Conservation (phyloP, 2,329 filamentous ascomycete genomes). For the Colletotrichum sp. region DNA sequence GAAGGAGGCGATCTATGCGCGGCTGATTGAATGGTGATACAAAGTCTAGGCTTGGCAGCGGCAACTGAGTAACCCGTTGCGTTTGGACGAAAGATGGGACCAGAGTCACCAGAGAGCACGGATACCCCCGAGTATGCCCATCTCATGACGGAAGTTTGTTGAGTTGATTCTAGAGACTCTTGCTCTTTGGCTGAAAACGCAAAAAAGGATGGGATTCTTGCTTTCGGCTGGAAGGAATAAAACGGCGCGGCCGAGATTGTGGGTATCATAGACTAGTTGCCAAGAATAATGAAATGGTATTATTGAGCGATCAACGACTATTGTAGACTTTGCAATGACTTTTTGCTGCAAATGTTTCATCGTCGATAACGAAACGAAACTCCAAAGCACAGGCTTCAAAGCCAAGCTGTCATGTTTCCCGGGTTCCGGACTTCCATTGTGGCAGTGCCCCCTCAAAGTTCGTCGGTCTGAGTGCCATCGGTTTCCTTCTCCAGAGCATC, state of each 20-base stretch:
- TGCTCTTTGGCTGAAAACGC: neutral
- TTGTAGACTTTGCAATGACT: neutral
- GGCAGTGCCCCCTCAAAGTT: slow-evolving; percentile 9
- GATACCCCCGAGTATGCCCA: neutral
- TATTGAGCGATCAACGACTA: neutral
- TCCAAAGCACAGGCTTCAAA: neutral
- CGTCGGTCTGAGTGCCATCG: neutral
- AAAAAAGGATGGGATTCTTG: neutral
- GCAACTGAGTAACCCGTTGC: slow-evolving; percentile 2
- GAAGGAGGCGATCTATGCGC: slow-evolving; percentile 2
- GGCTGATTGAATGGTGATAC: slow-evolving; percentile 9
- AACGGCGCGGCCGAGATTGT: neutral
- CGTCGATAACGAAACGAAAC: neutral
- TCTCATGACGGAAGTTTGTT: neutral
- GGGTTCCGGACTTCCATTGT: neutral
- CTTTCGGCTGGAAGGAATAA: neutral
- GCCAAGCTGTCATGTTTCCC: neutral
- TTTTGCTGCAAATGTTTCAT: neutral
- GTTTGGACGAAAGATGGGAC: slow-evolving; percentile 1
- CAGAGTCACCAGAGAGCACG: neutral
- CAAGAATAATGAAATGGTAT: neutral
- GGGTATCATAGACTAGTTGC: neutral
- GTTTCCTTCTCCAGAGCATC: neutral
- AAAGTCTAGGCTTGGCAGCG: neutral
- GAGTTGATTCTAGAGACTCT: neutral